Evolutionary conservation across 1,284 basidiomycete species (phyloP).

Genomic region (Ganoderma sinense): DNA sequence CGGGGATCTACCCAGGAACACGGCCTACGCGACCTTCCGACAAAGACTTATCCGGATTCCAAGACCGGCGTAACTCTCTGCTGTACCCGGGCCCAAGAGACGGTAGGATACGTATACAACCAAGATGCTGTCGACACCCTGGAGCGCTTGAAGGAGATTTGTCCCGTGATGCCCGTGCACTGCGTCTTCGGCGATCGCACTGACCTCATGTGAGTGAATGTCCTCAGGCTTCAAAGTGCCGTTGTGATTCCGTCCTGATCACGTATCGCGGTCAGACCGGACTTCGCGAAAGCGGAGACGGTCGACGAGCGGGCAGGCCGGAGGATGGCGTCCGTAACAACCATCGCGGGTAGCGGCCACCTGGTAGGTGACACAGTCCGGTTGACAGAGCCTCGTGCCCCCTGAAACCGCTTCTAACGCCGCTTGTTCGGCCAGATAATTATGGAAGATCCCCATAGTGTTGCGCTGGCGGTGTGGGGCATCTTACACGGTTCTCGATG

Average conservation of each 20-base stretch:
- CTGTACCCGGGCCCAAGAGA: slow-evolving; percentile 22
- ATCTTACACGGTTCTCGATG: not conserved
- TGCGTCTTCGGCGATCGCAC: slow-evolving; percentile 16
- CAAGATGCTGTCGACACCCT: slow-evolving; percentile 18
- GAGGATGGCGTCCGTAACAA: not conserved
- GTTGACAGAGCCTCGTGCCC: not conserved
- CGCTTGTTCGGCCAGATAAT: slow-evolving; percentile 3
- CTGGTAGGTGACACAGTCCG: not conserved
- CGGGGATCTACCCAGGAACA: slow-evolving; percentile 11
- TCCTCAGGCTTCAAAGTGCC: too few species aligned
- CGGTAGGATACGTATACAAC: slow-evolving; percentile 14
- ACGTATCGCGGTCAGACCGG: not conserved
- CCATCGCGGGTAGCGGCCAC: not conserved
- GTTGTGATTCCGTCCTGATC: not conserved
- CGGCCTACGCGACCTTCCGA: slow-evolving; percentile 26
- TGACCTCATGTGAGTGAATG: slow-evolving; percentile 21
- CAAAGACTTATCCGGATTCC: slow-evolving; percentile 20
- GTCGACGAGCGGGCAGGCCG: not conserved
- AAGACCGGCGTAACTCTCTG: slow-evolving; percentile 23
- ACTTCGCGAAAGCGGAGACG: not conserved
- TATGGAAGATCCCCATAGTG: not conserved
- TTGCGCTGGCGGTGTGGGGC: not conserved
- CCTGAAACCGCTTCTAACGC: not conserved
- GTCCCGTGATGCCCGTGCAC: slow-evolving; percentile 25
- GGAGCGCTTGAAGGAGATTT: slow-evolving; percentile 19